Evolutionary conservation across 129 eudicot species (phyloP).

Genomic region (Flaveria linearis): DNA sequence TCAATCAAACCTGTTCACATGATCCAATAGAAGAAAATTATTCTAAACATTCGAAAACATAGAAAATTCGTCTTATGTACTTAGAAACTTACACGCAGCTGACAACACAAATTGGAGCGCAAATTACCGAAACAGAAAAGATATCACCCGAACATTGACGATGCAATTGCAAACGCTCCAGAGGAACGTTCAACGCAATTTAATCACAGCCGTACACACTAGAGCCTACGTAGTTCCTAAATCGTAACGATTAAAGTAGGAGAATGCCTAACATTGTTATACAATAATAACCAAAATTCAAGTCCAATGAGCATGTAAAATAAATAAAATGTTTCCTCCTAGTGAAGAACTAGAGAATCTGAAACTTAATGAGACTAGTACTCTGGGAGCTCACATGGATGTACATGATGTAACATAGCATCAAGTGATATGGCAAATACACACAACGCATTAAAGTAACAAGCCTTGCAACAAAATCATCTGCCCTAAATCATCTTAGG

Average conservation of each 20-base stretch:
- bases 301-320: neutral
- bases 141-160: slow-evolving; percentile 1
- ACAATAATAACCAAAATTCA: neutral
- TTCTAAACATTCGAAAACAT: neutral
- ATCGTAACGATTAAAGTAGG: neutral
- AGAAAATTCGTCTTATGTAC: neutral
- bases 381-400: too few species aligned
- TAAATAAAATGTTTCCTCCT: neutral
- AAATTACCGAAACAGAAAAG: neutral
- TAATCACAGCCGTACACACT: too few species aligned
- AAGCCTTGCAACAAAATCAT: neutral
- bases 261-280: neutral
- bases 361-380: neutral
- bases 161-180: neutral
- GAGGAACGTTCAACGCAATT: too few species aligned
- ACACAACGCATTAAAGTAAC: neutral
- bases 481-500: neutral
- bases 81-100: neutral
- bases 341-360: neutral
- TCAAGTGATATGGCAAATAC: too few species aligned
- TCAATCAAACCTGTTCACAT: neutral
- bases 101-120: slow-evolving; percentile 1
- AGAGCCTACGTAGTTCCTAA: neutral
- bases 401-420: too few species aligned
- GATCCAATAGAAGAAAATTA: neutral